These are phyloP conservation scores for Paecilomyces sp. DNA, from an alignment of 2,329 filamentous ascomycete species.

Conservation along the genomic window DNA sequence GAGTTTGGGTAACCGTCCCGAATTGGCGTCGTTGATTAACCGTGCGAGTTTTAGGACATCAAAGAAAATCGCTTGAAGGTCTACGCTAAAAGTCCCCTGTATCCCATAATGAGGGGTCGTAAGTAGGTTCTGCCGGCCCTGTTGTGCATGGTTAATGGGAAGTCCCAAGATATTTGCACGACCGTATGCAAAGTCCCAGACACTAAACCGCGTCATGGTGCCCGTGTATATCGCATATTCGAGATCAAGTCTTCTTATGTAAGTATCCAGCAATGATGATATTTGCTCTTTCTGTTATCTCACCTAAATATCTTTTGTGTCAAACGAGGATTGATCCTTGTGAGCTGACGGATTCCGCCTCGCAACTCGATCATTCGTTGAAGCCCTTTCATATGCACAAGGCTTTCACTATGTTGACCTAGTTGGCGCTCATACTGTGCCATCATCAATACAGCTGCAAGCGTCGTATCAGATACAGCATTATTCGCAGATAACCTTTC, in stretches of 20 bases:
- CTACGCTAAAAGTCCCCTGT: not conserved
- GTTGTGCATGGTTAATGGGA: not conserved
- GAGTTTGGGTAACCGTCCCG: not conserved
- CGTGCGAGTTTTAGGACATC: not conserved
- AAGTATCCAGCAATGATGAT: not conserved
- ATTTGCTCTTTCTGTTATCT: not conserved
- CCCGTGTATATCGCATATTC: slow-evolving; percentile 7
- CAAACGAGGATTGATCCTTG: slow-evolving; percentile 1
- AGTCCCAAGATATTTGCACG: not conserved
- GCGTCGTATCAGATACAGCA: not conserved
- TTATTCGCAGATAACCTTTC: slow-evolving; percentile 2
- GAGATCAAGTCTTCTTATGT: slow-evolving; percentile 3
- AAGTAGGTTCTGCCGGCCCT: not conserved
- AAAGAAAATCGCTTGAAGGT: not conserved
- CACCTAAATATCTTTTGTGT: slow-evolving; percentile 5
- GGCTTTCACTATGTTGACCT: slow-evolving; percentile 1
- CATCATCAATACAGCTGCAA: slow-evolving; percentile 7
- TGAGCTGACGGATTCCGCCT: slow-evolving; percentile 1
- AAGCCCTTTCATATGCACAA: slow-evolving; percentile 6
- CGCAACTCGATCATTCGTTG: slow-evolving; percentile 3
- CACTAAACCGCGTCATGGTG: slow-evolving; percentile 3
- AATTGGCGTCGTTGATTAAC: slow-evolving; percentile 2
- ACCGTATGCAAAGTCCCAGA: not conserved
- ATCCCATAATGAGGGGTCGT: not conserved
- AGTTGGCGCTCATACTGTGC: slow-evolving; percentile 7